Percentiles rank a stretch among this genome's conserved stretches.
These are phyloP conservation scores for Zalerion maritima DNA, from an alignment of 495 filamentous ascomycete species.

Conservation along the genomic window DNA sequence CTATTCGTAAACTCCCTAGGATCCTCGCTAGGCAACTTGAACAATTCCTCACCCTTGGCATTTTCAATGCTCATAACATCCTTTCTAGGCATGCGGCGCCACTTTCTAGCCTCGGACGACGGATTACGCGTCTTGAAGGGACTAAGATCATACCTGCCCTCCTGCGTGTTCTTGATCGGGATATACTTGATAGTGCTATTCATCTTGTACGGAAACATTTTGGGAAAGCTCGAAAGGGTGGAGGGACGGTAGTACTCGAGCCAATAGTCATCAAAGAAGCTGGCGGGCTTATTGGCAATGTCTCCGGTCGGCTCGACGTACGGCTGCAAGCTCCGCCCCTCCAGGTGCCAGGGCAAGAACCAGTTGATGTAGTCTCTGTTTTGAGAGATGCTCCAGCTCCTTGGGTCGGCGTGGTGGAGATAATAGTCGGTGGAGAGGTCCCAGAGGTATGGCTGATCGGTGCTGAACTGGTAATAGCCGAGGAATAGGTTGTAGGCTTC, in stretches of 20 bases:
- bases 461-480: conserved; percentile 84
- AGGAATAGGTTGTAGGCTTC: conserved; percentile 97
- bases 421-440: conserved; percentile 94
- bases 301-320: conserved; percentile 28
- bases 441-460: conserved; percentile 95
- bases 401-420: conserved; percentile 77
- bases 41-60: too few relatives aligned
- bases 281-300: conserved; percentile 39
- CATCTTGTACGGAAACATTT: conserved; percentile 81
- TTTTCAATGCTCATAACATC: too few relatives aligned
- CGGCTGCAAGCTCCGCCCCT: conserved; percentile 38
- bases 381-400: conserved; percentile 48
- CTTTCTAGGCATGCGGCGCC: too few relatives aligned
- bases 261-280: conserved; percentile 88
- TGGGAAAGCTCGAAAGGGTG: conserved; percentile 68
- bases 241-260: conserved; percentile 91
- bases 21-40: too few relatives aligned
- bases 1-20: too few relatives aligned
- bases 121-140: conserved; percentile 66
- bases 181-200: conserved; percentile 74
- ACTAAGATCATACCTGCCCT: conserved; percentile 63
- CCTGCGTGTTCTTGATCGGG: conserved; percentile 53
- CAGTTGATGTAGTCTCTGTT: conserved; percentile 63
- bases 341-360: conserved; percentile 68
- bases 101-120: too few relatives aligned